Evolutionary conservation across 2,329 filamentous ascomycete species (phyloP).

Genomic region (Pyricularia grisea): DNA sequence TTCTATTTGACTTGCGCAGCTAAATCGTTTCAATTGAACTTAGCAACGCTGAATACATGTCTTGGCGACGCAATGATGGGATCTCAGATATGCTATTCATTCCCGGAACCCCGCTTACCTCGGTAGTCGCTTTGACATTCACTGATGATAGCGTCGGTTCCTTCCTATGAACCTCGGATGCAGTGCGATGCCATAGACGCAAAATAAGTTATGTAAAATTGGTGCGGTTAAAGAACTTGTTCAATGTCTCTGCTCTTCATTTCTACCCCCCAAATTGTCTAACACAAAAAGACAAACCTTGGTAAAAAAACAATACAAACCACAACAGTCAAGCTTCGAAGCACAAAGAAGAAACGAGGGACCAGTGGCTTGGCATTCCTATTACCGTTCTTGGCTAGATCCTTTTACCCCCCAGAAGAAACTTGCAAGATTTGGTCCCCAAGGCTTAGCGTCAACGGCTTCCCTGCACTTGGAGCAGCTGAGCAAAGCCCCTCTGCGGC

Average conservation of each 20-base stretch:
- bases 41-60: neutral
- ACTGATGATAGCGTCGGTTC: neutral
- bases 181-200: neutral
- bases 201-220: neutral
- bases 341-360: neutral
- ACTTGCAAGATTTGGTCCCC: neutral
- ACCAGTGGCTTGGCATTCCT: neutral
- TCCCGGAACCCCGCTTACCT: neutral
- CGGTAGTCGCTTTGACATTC: neutral
- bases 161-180: neutral
- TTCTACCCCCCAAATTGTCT: neutral
- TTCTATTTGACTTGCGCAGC: neutral
- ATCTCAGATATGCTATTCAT: neutral
- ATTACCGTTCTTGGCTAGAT: neutral
- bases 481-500: neutral
- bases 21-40: neutral
- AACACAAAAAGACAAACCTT: neutral
- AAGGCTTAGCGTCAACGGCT: neutral
- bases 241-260: neutral
- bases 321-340: neutral
- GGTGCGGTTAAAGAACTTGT: neutral
- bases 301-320: neutral
- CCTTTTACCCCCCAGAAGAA: neutral
- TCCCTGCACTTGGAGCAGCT: neutral
- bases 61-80: neutral